Percentiles rank a stretch among this genome's conserved stretches.
These are phyloP conservation scores for Geranomyces michiganensis DNA, from an alignment of 192 early-diverging fungal genomes.

Conservation along the genomic window DNA sequence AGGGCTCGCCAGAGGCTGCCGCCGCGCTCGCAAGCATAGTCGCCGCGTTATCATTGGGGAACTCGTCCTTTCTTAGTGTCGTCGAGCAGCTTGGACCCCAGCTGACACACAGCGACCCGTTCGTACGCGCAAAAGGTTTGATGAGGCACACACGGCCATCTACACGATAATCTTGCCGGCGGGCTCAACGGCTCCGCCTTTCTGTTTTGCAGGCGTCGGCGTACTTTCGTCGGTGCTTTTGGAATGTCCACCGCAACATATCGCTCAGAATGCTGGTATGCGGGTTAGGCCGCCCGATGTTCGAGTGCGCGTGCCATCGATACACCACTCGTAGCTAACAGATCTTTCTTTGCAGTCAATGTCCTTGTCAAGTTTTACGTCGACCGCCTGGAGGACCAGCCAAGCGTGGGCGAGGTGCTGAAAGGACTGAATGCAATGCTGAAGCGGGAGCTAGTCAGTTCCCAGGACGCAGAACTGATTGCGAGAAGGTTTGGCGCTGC, in stretches of 20 bases:
- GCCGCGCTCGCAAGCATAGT: neutral
- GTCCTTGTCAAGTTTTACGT: constrained; percentile 53
- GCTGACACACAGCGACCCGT: constrained; percentile 81
- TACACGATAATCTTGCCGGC: neutral
- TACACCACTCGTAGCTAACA: neutral
- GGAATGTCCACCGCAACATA: constrained; percentile 31
- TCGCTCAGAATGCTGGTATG: constrained; percentile 48
- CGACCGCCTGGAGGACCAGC: constrained; percentile 49
- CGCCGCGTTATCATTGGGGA: neutral
- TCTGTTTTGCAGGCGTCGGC: constrained; percentile 16
- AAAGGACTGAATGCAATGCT: constrained; percentile 45
- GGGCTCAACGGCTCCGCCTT: neutral
- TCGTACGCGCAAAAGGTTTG: constrained; percentile 81
- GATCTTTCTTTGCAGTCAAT: neutral
- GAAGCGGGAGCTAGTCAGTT: constrained; percentile 28
- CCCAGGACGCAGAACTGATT: constrained; percentile 28
- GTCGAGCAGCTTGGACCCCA: constrained; percentile 78
- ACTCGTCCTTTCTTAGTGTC: constrained; percentile 38
- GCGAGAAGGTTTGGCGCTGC: constrained; percentile 14
- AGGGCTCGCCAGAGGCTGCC: constrained; percentile 1
- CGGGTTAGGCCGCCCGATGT: neutral
- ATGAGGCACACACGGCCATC: too few species aligned
- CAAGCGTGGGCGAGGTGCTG: constrained; percentile 42
- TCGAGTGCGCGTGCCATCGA: constrained; percentile 11
- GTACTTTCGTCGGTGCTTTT: constrained; percentile 64